These are phyloP conservation scores for Backusella australiensis DNA, from an alignment of 192 early-diverging fungal species.

Conservation along the genomic window DNA sequence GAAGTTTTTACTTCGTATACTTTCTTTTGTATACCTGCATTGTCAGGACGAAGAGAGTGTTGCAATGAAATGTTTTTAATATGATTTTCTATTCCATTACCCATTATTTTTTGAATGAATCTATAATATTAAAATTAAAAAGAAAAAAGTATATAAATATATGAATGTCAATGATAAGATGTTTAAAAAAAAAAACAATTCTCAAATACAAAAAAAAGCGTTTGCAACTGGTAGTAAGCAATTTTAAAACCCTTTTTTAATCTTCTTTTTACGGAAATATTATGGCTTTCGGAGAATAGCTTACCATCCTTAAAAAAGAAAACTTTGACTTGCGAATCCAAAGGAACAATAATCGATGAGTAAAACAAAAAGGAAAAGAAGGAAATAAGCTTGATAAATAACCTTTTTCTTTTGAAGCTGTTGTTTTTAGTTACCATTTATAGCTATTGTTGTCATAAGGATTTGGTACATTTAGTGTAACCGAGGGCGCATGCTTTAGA, in stretches of 20 bases:
- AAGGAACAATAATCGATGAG: neutral
- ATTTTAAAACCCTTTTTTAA: neutral
- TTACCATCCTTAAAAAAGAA: constrained; percentile 3
- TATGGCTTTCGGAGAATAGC: neutral
- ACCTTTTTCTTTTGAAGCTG: neutral
- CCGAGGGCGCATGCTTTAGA: neutral
- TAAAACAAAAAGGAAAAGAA: neutral
- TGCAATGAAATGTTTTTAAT: neutral
- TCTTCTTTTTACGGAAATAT: neutral
- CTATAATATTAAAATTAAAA: neutral
- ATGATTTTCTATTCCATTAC: constrained; percentile 6
- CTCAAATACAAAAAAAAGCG: neutral
- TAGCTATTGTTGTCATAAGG: neutral
- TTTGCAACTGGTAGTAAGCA: neutral
- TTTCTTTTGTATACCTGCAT: constrained; percentile 2
- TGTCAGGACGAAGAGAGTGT: neutral
- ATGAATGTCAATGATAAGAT: neutral
- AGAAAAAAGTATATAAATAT: neutral
- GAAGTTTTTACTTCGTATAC: constrained; percentile 9
- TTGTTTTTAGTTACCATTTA: neutral
- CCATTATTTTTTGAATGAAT: neutral
- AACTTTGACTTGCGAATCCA: neutral
- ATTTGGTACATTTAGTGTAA: neutral
- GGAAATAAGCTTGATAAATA: neutral
- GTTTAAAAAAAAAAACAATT: neutral